A percentile compares a stretch with the other conserved stretches of the same genome.
Evolutionary conservation across 176 grass and related monocot species (phyloP).

Genomic region (Typha latifolia): DNA sequence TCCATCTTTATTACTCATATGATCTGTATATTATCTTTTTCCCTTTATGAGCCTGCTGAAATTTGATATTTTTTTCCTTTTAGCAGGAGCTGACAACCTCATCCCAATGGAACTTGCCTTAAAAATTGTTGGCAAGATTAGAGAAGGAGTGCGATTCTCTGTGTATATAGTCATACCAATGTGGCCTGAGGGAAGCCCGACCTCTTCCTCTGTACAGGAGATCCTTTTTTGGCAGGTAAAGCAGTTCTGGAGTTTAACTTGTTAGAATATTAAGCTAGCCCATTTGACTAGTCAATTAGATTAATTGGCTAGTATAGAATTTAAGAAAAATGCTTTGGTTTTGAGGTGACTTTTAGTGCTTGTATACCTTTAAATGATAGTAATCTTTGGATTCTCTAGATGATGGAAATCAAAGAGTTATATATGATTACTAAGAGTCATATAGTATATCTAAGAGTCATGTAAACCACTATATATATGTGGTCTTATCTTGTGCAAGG

Average conservation of each 20-base stretch:
- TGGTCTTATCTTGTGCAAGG: no score
- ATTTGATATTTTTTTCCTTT: neutral
- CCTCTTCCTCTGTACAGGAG: conserved; percentile 45
- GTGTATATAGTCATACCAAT: conserved; percentile 70
- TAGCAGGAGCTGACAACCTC: conserved; percentile 56
- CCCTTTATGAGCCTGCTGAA: neutral
- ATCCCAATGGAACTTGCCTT: conserved; percentile 77
- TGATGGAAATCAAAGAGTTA: no score
- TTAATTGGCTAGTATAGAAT: no score
- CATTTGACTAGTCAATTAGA: no score
- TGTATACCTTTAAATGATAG: no score
- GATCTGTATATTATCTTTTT: neutral
- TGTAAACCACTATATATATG: no score
- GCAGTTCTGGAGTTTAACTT: neutral
- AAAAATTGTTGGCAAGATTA: conserved; percentile 70
- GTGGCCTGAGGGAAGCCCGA: conserved; percentile 77
- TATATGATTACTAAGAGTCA: no score
- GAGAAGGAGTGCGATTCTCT: conserved; percentile 52
- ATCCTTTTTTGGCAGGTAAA: conserved; percentile 80
- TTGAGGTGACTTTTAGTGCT: no score
- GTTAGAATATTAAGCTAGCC: no score
- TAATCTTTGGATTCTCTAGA: no score
- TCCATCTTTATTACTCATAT: neutral
- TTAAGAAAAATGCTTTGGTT: no score
- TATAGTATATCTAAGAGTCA: no score